Evolutionary conservation across 176 grass and related monocot genomes (phyloP).

Genomic region (Eremochloa ophiuroides): DNA sequence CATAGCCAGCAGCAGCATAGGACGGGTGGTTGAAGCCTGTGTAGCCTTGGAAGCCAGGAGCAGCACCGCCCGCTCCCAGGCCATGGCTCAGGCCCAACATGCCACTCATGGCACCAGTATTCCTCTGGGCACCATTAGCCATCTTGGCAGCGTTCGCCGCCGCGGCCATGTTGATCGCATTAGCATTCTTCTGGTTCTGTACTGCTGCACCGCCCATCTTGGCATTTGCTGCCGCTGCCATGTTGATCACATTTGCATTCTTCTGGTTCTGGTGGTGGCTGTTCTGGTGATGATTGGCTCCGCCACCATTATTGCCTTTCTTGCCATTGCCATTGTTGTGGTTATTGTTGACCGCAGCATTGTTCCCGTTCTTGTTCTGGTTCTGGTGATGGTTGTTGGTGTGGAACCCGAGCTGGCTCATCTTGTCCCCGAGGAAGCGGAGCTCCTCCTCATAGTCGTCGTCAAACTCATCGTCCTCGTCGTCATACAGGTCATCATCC

Average conservation of each 20-base stretch:
- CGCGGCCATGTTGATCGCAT: slow-evolving; percentile 31
- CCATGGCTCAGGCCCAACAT: slow-evolving; percentile 59
- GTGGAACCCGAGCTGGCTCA: slow-evolving; percentile 70
- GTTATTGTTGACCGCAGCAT: slow-evolving; percentile 24
- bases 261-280: slow-evolving; percentile 53
- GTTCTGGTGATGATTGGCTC: slow-evolving; percentile 51
- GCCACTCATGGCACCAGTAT: slow-evolving; percentile 44
- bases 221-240: slow-evolving; percentile 43
- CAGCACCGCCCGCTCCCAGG: slow-evolving; percentile 12
- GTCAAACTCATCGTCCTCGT: slow-evolving; percentile 60
- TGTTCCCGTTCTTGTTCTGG: slow-evolving; percentile 45
- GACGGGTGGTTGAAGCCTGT: slow-evolving; percentile 44
- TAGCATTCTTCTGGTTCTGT: slow-evolving; percentile 23
- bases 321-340: slow-evolving; percentile 43
- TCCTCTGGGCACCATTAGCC: slow-evolving; percentile 32
- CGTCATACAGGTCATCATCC: slow-evolving; percentile 67
- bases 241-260: slow-evolving; percentile 58
- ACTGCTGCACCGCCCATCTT: slow-evolving; percentile 30
- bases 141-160: slow-evolving; percentile 42
- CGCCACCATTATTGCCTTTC: slow-evolving; percentile 16
- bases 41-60: slow-evolving; percentile 47
- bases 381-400: slow-evolving; percentile 17
- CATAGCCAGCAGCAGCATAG: slow-evolving; percentile 28
- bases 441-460: slow-evolving; percentile 64
- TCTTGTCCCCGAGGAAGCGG: slow-evolving; percentile 58